phyloP scores from a whole-genome alignment of 371 early-diverging fungal species.

The Mucor indicus region DNA sequence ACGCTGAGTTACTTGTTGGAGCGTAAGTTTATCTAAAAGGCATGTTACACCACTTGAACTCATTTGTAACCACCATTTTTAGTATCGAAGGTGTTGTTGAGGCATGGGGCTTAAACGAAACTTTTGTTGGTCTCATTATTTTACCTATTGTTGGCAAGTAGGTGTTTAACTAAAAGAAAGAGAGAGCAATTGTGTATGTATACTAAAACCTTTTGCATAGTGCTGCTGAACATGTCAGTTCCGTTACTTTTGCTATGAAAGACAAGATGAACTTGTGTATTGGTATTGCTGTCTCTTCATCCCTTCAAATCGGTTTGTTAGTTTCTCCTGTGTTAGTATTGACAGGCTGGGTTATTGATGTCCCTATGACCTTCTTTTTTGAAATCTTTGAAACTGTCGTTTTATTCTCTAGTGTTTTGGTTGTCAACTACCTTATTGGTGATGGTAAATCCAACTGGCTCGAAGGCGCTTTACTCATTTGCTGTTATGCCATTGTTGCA shows the following conservation, averaged over 20 bases:
- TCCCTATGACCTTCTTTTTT: constrained; percentile 80
- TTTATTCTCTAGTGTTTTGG: constrained; percentile 78
- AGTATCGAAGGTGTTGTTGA: constrained; percentile 76
- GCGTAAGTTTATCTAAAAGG: constrained; percentile 29
- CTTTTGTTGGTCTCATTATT: constrained; percentile 86
- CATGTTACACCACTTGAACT: not conserved
- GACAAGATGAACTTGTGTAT: constrained; percentile 90
- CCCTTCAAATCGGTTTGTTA: constrained; percentile 85
- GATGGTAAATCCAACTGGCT: constrained; percentile 82
- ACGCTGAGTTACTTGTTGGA: constrained; percentile 79
- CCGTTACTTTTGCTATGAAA: constrained; percentile 77
- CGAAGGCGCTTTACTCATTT: constrained; percentile 78
- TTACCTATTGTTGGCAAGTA: constrained; percentile 80
- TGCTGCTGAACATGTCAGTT: constrained; percentile 69
- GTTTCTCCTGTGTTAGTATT: constrained; percentile 87
- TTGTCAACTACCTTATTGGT: constrained; percentile 76
- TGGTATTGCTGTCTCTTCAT: constrained; percentile 84
- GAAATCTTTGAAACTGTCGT: constrained; percentile 79
- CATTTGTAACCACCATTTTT: not conserved
- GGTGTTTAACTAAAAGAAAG: too few species aligned
- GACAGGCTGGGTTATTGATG: constrained; percentile 79
- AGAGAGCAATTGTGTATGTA: too few species aligned
- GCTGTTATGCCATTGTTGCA: constrained; percentile 69
- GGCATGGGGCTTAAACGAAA: constrained; percentile 59
- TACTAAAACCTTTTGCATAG: too few species aligned